Base-by-base conservation (phyloP, 2,329 filamentous ascomycete species). In the Geosmithia putterillii region DNA sequence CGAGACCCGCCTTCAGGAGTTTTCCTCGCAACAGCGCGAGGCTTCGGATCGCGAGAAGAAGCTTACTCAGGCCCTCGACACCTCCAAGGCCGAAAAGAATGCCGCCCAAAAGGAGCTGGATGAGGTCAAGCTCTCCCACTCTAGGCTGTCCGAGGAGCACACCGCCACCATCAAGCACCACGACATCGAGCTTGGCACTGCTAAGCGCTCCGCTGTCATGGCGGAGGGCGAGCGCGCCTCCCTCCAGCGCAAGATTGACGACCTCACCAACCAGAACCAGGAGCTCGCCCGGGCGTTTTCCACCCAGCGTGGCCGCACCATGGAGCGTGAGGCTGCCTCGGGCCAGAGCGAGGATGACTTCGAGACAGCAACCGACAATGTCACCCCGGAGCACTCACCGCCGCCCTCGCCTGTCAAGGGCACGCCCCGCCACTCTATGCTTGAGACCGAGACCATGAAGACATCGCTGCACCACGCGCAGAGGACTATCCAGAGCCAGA, bases 391-490 rank as follows among this genome's bases (percentile, higher is more conserved):
- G 48, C 83, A 90, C 55, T 95, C 90, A 1, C 92, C 90, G 5
- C 89, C 90, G 8, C 76, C 83, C 1, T 96, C 90, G 1, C 92
- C 92, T 0, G 76, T 86, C 57, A 98, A 96, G 66, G 82, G 81
- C 45, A 95, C 90, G 2, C 90, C 90, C 21, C 78, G 92, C 20
- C 90, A 95, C 61, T 81, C 86, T 34, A 81, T 87, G 63, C 74
- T 98, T n/a, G 92, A 98, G 62, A 83, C 87, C 0, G 92, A 98
- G 65, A 98, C 92, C 0, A 69, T 98, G 51, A 94, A 92, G 66
- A 94, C 89, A 43, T 95, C 90, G 21, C 73, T 96, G 22, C 83
- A 88, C 51, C 92, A 98, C 59, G 90, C 92, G 35, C 92, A 96
- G 60, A 80, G 90, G 45, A 95, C 94, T 65, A 95, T 98, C 46